These are phyloP conservation scores for Daucus carota DNA, from an alignment of 129 eudicot genomes.

Conservation along the genomic window DNA sequence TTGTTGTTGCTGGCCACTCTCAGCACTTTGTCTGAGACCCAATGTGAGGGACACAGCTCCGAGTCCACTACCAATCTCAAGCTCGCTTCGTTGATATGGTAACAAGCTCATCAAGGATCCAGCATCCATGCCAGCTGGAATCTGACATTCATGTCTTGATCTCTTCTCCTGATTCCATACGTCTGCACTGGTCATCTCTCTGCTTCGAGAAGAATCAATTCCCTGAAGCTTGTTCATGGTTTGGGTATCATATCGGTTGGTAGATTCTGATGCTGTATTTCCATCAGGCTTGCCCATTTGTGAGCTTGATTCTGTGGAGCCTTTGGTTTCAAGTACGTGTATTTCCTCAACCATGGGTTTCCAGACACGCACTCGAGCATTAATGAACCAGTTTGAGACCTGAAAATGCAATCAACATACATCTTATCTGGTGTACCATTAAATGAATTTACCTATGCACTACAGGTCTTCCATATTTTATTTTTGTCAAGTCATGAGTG, in stretches of 20 bases:
- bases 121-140: slow-evolving; percentile 27
- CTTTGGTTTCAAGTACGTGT: slow-evolving; percentile 72
- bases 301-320: slow-evolving; percentile 31
- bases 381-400: slow-evolving; percentile 11
- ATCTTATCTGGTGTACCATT: not conserved
- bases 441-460: not conserved
- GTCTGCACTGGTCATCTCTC: slow-evolving; percentile 22
- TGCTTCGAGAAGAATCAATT: slow-evolving; percentile 18
- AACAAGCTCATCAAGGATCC: slow-evolving; percentile 43
- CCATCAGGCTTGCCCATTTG: slow-evolving; percentile 12
- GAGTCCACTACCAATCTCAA: slow-evolving; percentile 44
- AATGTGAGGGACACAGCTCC: slow-evolving; percentile 74
- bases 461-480: not conserved
- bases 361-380: slow-evolving; percentile 11
- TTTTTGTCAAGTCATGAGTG: not conserved
- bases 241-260: slow-evolving; percentile 16
- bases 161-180: slow-evolving; percentile 57
- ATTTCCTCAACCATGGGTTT: slow-evolving; percentile 12
- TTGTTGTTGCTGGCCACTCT: slow-evolving; percentile 43
- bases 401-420: not conserved
- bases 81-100: slow-evolving; percentile 38
- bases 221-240: slow-evolving; percentile 23
- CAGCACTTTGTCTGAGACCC: slow-evolving; percentile 75
- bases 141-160: slow-evolving; percentile 41
- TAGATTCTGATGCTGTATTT: slow-evolving; percentile 19